Conservation (phyloP, 2,329 filamentous ascomycete genomes). For the Epichloe gansuensis region DNA sequence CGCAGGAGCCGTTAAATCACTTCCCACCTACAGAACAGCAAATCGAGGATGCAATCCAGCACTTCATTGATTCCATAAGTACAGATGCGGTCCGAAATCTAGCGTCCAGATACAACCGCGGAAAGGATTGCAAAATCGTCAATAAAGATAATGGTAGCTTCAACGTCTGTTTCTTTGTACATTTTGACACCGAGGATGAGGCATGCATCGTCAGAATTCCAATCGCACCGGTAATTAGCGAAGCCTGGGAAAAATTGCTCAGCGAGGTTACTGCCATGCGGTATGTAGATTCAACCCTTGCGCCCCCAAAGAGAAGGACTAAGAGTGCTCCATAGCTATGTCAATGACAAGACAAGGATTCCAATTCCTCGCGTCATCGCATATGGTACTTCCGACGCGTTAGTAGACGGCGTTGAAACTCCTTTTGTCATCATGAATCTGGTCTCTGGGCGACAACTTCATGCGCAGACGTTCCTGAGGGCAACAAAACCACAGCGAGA, state of each 20-base stretch:
- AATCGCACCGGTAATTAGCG: not conserved
- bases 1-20: no score
- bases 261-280: conserved; percentile 1
- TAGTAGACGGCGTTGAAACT: not conserved
- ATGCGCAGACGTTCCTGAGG: conserved; percentile 7
- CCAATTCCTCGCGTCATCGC: conserved; percentile 10
- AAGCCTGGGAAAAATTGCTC: not conserved
- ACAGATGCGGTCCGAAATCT: conserved; percentile 11
- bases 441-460: conserved; percentile 7
- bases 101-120: conserved; percentile 11
- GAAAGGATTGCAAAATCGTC: conserved; percentile 9
- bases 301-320: not conserved
- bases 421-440: conserved; percentile 1
- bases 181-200: conserved; percentile 1
- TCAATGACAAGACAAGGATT: conserved; percentile 11
- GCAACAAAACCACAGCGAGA: conserved; percentile 5
- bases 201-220: conserved; percentile 1
- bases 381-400: conserved; percentile 8
- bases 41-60: not conserved
- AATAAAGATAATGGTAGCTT: conserved; percentile 11
- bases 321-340: conserved; percentile 12
- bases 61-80: conserved; percentile 13
- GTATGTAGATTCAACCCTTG: not conserved
- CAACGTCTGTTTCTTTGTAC: conserved; percentile 14
- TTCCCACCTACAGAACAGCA: not conserved